A percentile compares a stretch with the other conserved stretches of the same genome.
Conservation (phyloP, 2,329 filamentous ascomycete species). For the Metarhizium sp. region DNA sequence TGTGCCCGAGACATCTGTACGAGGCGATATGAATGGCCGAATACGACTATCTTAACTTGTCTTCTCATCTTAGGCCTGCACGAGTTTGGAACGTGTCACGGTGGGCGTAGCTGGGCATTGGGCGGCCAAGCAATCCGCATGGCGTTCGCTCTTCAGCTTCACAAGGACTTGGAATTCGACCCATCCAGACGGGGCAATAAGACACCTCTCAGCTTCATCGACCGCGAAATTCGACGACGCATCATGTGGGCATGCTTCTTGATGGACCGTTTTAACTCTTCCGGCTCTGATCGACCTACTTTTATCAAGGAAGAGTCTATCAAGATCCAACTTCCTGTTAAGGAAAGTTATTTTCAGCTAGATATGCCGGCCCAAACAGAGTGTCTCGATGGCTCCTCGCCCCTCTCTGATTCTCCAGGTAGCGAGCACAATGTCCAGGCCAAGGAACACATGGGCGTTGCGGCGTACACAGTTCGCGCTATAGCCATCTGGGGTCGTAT, state of each 20-base stretch:
- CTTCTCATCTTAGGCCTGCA: slow-evolving; percentile 83
- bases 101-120: slow-evolving; percentile 90
- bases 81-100: slow-evolving; percentile 95
- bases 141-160: slow-evolving; percentile 91
- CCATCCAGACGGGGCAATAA: slow-evolving; percentile 51
- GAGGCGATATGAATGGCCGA: slow-evolving; percentile 85
- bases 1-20: slow-evolving; percentile 81
- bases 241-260: slow-evolving; percentile 98
- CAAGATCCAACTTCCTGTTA: slow-evolving; percentile 82
- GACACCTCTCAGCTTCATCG: slow-evolving; percentile 72
- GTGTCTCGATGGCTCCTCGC: slow-evolving; percentile 62
- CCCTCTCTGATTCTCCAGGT: slow-evolving; percentile 51
- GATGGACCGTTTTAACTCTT: slow-evolving; percentile 97
- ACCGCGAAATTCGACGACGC: slow-evolving; percentile 82
- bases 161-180: slow-evolving; percentile 82
- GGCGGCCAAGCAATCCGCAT: slow-evolving; percentile 92
- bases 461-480: slow-evolving; percentile 77
- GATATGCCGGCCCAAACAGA: slow-evolving; percentile 87
- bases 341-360: slow-evolving; percentile 80
- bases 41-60: slow-evolving; percentile 90
- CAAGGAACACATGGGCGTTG: slow-evolving; percentile 84
- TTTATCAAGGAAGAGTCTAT: slow-evolving; percentile 87
- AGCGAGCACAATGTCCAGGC: slow-evolving; percentile 57
- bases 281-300: slow-evolving; percentile 82
- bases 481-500: slow-evolving; percentile 87